A percentile compares a stretch with the other conserved stretches of the same genome.
Conservation (phyloP, 345 rosid species). For the Eutrema yunnanense region DNA sequence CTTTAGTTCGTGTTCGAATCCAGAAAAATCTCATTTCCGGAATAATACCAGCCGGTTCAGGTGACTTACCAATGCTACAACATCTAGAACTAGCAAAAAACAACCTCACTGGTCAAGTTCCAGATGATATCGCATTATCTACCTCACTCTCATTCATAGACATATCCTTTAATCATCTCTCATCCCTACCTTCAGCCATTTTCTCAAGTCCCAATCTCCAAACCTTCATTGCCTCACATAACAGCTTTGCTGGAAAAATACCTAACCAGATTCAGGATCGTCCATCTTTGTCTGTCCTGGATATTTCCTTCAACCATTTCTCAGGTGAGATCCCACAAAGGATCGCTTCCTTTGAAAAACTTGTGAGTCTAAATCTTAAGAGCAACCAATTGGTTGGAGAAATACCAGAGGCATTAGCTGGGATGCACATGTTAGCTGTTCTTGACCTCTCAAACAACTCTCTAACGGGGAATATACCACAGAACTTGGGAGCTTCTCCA, state of each 20-base stretch:
- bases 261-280: slow-evolving; percentile 76
- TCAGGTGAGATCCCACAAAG: slow-evolving; percentile 57
- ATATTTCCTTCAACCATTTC: slow-evolving; percentile 72
- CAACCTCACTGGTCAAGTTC: slow-evolving; percentile 68
- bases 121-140: slow-evolving; percentile 58
- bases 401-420: slow-evolving; percentile 52
- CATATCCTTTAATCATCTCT: slow-evolving; percentile 61
- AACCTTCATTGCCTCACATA: slow-evolving; percentile 65
- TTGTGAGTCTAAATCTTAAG: slow-evolving; percentile 65
- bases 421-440: slow-evolving; percentile 66
- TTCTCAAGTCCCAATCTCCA: slow-evolving; percentile 67
- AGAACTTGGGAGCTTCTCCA: slow-evolving; percentile 57
- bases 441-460: slow-evolving; percentile 83
- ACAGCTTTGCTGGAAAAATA: slow-evolving; percentile 55
- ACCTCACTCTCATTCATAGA: slow-evolving; percentile 78
- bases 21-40: slow-evolving; percentile 72
- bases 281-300: slow-evolving; percentile 67
- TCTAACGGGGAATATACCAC: slow-evolving; percentile 57
- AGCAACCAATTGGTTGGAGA: slow-evolving; percentile 52
- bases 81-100: slow-evolving; percentile 81
- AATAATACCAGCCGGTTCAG: slow-evolving; percentile 55
- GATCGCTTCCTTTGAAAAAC: slow-evolving; percentile 67
- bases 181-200: slow-evolving; percentile 64
- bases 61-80: slow-evolving; percentile 61
- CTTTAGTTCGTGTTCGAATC: slow-evolving; percentile 66